Evolutionary conservation across 805 yeast species (phyloP).

Genomic region (Candida chilensis): DNA sequence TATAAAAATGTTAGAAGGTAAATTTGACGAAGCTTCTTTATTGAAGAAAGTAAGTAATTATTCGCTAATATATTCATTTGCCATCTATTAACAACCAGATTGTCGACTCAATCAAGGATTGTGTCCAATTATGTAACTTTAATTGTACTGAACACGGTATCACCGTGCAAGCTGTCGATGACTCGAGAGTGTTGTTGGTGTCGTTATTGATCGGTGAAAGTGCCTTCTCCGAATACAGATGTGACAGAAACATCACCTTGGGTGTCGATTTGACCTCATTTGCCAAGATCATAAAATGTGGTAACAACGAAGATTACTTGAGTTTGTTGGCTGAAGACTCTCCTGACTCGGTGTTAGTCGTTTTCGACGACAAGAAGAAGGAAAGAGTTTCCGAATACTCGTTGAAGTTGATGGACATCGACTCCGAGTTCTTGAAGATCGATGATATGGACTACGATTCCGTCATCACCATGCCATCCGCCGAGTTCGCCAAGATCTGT

Average conservation of each 20-base stretch:
- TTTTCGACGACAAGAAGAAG: conserved; percentile 85
- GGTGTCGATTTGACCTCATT: conserved; percentile 89
- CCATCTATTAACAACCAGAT: conserved; percentile 25
- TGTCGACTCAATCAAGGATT: conserved; percentile 89
- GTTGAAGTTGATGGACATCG: conserved; percentile 91
- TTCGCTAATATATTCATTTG: background rate
- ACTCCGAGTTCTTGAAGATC: conserved; percentile 86
- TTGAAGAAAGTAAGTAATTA: conserved; percentile 57
- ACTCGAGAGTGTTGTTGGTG: conserved; percentile 89
- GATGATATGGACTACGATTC: conserved; percentile 92
- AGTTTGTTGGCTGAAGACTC: conserved; percentile 85
- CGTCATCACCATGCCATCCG: conserved; percentile 76
- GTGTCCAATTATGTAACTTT: conserved; percentile 92
- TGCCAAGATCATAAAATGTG: conserved; percentile 83
- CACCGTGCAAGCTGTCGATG: conserved; percentile 95
- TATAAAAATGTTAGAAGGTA: conserved; percentile 82
- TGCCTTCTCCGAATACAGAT: conserved; percentile 86
- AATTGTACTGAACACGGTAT: conserved; percentile 94
- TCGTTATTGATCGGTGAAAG: conserved; percentile 81
- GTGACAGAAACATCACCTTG: conserved; percentile 87
- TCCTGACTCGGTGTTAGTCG: conserved; percentile 60
- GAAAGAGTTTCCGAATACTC: conserved; percentile 90
- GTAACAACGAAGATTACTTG: conserved; percentile 80
- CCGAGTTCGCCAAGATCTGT: conserved; percentile 82
- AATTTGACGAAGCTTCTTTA: conserved; percentile 85